Percentiles rank a stretch among this genome's conserved stretches.
Evolutionary conservation across 169 alveolate genomes (phyloP).

Genomic region (Plasmodium cynomolgi): DNA sequence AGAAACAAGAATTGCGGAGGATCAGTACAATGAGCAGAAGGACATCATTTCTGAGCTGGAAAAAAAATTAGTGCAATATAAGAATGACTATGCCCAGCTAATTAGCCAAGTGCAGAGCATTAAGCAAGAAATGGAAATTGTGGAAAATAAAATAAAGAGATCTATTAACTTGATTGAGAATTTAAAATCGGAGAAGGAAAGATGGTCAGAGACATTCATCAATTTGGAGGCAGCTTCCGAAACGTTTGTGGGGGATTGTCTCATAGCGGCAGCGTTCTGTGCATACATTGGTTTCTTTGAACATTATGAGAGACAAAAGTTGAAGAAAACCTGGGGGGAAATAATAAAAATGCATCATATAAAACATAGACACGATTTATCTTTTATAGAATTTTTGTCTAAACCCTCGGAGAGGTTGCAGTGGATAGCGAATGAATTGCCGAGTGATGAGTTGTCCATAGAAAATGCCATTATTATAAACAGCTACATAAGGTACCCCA

Average conservation of each 20-base stretch:
- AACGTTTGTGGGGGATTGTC: conserved; percentile 94
- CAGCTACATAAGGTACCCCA: conserved; percentile 93
- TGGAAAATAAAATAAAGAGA: conserved; percentile 93
- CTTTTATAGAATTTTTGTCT: conserved; percentile 94
- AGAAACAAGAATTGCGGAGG: conserved; percentile 90
- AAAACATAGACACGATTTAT: conserved; percentile 88
- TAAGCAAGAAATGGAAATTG: conserved; percentile 94
- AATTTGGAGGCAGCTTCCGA: conserved; percentile 77
- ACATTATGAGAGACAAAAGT: conserved; percentile 64
- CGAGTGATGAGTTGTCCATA: conserved; percentile 96
- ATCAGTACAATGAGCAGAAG: conserved; percentile 87
- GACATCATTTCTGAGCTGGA: conserved; percentile 86
- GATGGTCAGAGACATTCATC: conserved; percentile 93
- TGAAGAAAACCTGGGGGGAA: conserved; percentile 78
- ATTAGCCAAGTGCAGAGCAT: conserved; percentile 93
- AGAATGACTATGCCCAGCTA: conserved; percentile 95
- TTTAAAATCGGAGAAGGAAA: conserved; percentile 92
- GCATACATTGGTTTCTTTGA: conserved; percentile 96
- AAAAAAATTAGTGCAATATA: conserved; percentile 90
- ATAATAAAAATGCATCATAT: conserved; percentile 79
- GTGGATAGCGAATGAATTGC: conserved; percentile 91
- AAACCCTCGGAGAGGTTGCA: conserved; percentile 93
- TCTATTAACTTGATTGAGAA: conserved; percentile 89
- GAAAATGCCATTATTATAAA: conserved; percentile 96
- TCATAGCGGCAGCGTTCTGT: conserved; percentile 95